Evolutionary conservation across 2,329 filamentous ascomycete species (phyloP).

Genomic region (Epichloe elymi): DNA sequence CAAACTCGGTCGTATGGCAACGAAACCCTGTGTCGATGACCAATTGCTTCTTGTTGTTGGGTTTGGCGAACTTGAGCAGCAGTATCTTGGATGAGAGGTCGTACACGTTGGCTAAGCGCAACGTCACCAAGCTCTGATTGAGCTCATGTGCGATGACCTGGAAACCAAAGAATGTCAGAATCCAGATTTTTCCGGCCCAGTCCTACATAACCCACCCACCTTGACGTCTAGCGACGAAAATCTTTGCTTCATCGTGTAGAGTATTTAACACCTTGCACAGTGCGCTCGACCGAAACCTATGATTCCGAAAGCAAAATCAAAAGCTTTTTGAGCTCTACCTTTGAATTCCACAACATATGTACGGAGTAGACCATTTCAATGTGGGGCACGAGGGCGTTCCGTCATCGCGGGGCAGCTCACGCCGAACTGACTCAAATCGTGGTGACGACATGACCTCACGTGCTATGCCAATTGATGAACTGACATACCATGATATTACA

Average conservation of each 20-base stretch:
- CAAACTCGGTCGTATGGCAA: slow-evolving; percentile 85
- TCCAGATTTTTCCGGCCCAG: slow-evolving; percentile 2
- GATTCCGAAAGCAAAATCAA: background rate
- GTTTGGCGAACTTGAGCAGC: slow-evolving; percentile 87
- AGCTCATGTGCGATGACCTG: slow-evolving; percentile 94
- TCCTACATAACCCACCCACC: slow-evolving; percentile 22
- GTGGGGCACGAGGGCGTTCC: slow-evolving; percentile 4
- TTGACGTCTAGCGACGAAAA: slow-evolving; percentile 72
- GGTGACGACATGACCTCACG: slow-evolving; percentile 8
- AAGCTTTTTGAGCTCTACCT: background rate
- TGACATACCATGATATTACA: too few relatives aligned
- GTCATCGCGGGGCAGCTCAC: slow-evolving; percentile 7
- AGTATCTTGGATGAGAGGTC: slow-evolving; percentile 93
- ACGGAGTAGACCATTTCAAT: background rate
- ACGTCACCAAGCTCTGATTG: slow-evolving; percentile 55
- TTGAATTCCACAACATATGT: background rate
- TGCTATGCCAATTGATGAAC: background rate
- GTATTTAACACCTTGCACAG: background rate
- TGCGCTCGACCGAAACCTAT: background rate
- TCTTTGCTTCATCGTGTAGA: slow-evolving; percentile 56
- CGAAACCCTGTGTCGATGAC: slow-evolving; percentile 92
- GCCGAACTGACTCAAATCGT: background rate
- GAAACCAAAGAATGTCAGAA: slow-evolving; percentile 1
- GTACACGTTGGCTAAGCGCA: slow-evolving; percentile 88
- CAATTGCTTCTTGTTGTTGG: slow-evolving; percentile 76